A percentile compares a stretch with the other conserved stretches of the same genome.
These are phyloP conservation scores for Podospora bellae-mahoneyi DNA, from an alignment of 495 filamentous ascomycete species.

Conservation along the genomic window DNA sequence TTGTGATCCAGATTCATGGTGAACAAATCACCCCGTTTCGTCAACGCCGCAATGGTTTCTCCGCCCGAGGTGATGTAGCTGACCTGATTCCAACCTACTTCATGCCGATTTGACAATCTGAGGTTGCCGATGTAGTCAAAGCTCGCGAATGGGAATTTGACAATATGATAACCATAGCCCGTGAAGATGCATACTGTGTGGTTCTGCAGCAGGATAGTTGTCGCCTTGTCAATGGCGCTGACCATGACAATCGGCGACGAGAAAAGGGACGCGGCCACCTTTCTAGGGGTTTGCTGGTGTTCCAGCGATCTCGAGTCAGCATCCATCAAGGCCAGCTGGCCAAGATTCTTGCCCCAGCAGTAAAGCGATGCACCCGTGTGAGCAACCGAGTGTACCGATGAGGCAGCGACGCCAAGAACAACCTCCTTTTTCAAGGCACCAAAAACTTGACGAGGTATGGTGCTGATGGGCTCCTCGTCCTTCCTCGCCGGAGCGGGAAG, in stretches of 20 bases:
- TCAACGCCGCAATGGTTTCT: slow-evolving; percentile 84
- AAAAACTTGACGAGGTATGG: slow-evolving; percentile 81
- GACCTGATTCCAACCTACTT: slow-evolving; percentile 59
- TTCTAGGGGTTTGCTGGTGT: slow-evolving; percentile 73
- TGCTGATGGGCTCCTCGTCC: slow-evolving; percentile 78
- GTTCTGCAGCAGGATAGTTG: slow-evolving; percentile 77
- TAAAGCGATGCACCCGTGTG: slow-evolving; percentile 78
- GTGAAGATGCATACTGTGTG: slow-evolving; percentile 90
- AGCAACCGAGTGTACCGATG: slow-evolving; percentile 84
- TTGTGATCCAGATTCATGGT: slow-evolving; percentile 69
- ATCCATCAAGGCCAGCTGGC: slow-evolving; percentile 90
- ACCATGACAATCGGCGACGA: slow-evolving; percentile 71
- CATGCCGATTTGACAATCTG: slow-evolving; percentile 62
- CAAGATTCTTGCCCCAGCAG: slow-evolving; percentile 94
- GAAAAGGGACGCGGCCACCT: slow-evolving; percentile 83
- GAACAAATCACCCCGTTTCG: slow-evolving; percentile 78
- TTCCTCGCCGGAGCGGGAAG: slow-evolving; percentile 53
- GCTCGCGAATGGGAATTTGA: slow-evolving; percentile 71
- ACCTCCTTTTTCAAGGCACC: slow-evolving; percentile 82
- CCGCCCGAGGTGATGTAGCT: slow-evolving; percentile 76
- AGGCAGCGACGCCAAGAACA: slow-evolving; percentile 82
- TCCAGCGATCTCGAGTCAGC: slow-evolving; percentile 89
- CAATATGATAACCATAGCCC: slow-evolving; percentile 84
- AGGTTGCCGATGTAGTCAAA: slow-evolving; percentile 66
- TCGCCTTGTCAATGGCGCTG: slow-evolving; percentile 87